Evolutionary conservation across 2,329 filamentous ascomycete species (phyloP), one percentile per base, ranked within the genome.

Genomic region (Davidsoniella neocaledoniae): DNA sequence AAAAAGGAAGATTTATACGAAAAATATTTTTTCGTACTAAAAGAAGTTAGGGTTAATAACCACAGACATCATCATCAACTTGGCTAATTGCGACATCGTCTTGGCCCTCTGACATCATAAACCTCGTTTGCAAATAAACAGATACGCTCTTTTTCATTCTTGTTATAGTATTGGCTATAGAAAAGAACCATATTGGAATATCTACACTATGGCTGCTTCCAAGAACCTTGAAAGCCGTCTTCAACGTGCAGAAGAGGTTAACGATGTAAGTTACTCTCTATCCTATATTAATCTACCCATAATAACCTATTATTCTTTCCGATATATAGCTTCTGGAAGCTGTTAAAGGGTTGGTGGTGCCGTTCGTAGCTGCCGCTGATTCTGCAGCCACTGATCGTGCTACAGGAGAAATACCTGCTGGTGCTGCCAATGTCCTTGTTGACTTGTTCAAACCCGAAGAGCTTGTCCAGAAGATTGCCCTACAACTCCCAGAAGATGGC

Each of bases 321-420:
- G 9, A n/a, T 25, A 14, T 26, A 55, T 54, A 87, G 83, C 72
- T 87, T 43, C 71, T 87, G 45, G 68, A 73, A 50, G 74, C 81
- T 3, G 74, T 88, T 45, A 75, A 81, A 63, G 66, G 70, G 7
- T 69, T 86, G 49, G 74, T 88, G 51, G 66, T 86, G 17, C 79
- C 80, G 0, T 87, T 83, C 62, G 77, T 90, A 57, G 71, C 68
- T 54, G 68, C 72, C n/a, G 81, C 83, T 39, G 83, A 88, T 63
- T 67, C 71, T 2, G 60, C 64, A 38, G 78, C 73, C 56, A 56
- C 58, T 21, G 46, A 53, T 14, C 47, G 47, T 16, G 47, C 48
- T 12, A 69, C 65, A 47, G 65, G 70, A 0, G 79, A 77, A 21
- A 68, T 73, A 16, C 53, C 62, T 4, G 68, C 66, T 16, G 61